Evolutionary conservation across 2,329 filamentous ascomycete species (phyloP), one percentile per base, ranked within the genome.

Genomic region (Ophiognomonia clavigignenti-juglandacearum): DNA sequence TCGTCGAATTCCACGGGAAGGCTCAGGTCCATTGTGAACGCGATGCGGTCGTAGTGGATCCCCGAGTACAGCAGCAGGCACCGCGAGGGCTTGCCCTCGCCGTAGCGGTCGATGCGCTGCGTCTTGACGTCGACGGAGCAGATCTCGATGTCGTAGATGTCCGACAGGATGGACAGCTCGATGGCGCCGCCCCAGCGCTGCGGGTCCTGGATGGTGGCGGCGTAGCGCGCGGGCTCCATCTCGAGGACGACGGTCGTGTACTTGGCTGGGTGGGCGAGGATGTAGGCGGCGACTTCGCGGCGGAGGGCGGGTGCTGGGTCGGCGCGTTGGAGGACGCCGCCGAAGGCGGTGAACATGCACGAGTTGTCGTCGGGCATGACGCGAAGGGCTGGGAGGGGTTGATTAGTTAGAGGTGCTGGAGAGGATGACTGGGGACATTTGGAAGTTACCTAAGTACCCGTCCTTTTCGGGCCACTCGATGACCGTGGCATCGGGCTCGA

Each of bases 311-410:
- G 60, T 6, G 68, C 68, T n/a, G 68, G 63, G 40, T 72, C 65
- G 16, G 69, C 64, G 22, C 70, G 77, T 40, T 88, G 79, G n/a
- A 95, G 75, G 3, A 86, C 86, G 45, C 84, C 86, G 14, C 88
- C 87, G 39, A 97, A 83, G 0, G 92, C 91, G 23, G 90, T 86
- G 66, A 96, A 97, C 59, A 97, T 82, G 67, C 92, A 97, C 49
- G 84, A 89, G 66, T 96, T 96, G 65, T 97, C 92, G 61, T 96
- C 92, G 4, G 91, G 89, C 92, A 97, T 96, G 42, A 97, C 88
- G 13, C 92, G 85, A 16, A 96, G 77, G 8, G 95, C 86, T 81
- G 36, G 22, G 2, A 14, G 13, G 16, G 13, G 16, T 73, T 77
- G 39, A 18, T 65, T 64, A n/a, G 19, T 13, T 32, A 18, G 27